Base-by-base conservation (phyloP, 2,329 filamentous ascomycete genomes). In the Mycosphaerella arachidis region DNA sequence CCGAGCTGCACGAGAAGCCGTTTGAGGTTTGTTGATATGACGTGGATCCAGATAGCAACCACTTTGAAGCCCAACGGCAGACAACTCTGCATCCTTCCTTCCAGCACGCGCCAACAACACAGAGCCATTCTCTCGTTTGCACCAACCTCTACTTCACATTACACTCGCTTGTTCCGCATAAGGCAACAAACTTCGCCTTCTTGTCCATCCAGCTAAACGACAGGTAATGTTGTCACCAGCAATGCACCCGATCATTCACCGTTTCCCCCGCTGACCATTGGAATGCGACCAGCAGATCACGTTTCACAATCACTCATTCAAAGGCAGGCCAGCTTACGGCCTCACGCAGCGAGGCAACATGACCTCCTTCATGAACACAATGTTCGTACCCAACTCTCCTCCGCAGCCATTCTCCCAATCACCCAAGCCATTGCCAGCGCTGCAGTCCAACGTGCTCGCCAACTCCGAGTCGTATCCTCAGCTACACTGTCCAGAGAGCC, bases 331-430 rank as follows among this genome's bases (percentile, higher is more conserved):
- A 18, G 40, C 13, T 43, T n/a, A 40, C 51, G 31, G 51, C 20
- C 51, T 8, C 33, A 18, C 40, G 40, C 37, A 31, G 46, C 61
- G 55, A 60, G 55, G 43, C 66, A 79, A 71, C 68, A 91, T 91
- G 89, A 84, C 87, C 73, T 89, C 88, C 67, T 90, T 92, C 78
- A 88, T 92, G 73, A 90, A 87, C 68, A 92, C 89, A 74, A 89
- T 91, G 88, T 91, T 81, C 78, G 87, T 89, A 65, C 70, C 69
- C 65, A 66, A 71, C 62, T 75, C 75, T 61, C 68, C 70, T 56
- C 67, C 67, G 61, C 70, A 74, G 66, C 65, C 74, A 69, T 70
- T 69, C 67, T 67, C 72, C 63, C 60, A 67, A 57, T 59, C 63
- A 29, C 72, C 72, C 56, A 71, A 72, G 57, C 67, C 75, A 57